Evolutionary conservation across 2,329 filamentous ascomycete genomes (phyloP), one percentile per base, ranked within the genome.

Genomic region (Monilinia fructicola): DNA sequence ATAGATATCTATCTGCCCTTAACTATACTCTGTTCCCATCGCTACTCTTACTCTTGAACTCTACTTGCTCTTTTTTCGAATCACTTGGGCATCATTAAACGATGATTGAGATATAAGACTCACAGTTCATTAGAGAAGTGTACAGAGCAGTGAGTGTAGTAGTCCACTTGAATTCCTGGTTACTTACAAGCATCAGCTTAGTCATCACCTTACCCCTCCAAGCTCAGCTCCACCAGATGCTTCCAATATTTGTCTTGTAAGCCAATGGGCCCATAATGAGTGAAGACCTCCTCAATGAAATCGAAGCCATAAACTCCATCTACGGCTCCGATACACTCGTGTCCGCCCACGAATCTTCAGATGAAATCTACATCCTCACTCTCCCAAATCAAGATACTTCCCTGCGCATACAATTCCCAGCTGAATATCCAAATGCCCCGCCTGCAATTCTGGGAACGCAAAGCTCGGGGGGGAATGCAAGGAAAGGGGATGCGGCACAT

Each of bases 231-330:
- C n/a, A n/a, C n/a, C n/a, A n/a, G n/a, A n/a, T n/a, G 31, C 31
- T 35, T 7, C n/a, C 2, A 54, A 38, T 46, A 64, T 44, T 18
- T 50, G 11, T 48, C 61, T 46, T 35, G 16, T 14, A 16, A 53
- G 11, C 42, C 16, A 55, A 14, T 31, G 69, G 23, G 18, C 58
- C 31, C 31, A 50, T 31, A 31, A 77, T 77, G 75, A 74, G 69
- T 65, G 75, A 77, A 67, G 74, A 76, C 46, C 83, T 94, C 35
- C 77, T 79, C 59, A 91, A 95, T 78, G 91, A 95, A 76, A 80
- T 93, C 40, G 89, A 89, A 74, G 91, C 90, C 69, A 89, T 95
- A 74, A 95, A 94, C 78, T 91, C 91, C 65, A 95, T 95, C 71
- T 95, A 93, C 78, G 89, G 87, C 70, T 83, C 87, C 58, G 81